Evolutionary conservation across 2,329 filamentous ascomycete genomes (phyloP).

Genomic region (Fusarium humuli): DNA sequence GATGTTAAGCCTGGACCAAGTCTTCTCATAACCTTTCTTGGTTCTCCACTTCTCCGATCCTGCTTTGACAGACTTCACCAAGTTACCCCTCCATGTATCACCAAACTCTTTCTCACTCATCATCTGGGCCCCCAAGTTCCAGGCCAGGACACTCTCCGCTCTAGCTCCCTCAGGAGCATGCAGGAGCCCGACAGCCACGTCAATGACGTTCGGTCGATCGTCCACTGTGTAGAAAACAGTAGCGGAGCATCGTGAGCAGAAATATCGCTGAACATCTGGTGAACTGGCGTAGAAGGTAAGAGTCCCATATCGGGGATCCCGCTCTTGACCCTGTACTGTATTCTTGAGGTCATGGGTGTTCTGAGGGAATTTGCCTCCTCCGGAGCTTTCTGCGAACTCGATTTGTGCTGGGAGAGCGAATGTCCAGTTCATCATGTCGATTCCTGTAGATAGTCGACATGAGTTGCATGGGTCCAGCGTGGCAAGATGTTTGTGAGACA

Average conservation of each 20-base stretch:
- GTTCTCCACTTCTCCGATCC: conserved; percentile 42
- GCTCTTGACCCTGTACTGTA: conserved; percentile 45
- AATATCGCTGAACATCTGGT: conserved; percentile 59
- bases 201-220: conserved; percentile 53
- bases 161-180: conserved; percentile 58
- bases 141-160: conserved; percentile 58
- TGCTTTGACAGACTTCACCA: conserved; percentile 21
- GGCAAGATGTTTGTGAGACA: conserved; percentile 54
- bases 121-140: conserved; percentile 51
- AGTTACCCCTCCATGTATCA: conserved; percentile 33
- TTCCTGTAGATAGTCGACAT: conserved; percentile 57
- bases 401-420: conserved; percentile 56
- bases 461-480: conserved; percentile 61
- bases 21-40: conserved; percentile 15
- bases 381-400: conserved; percentile 40
- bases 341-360: conserved; percentile 47
- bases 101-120: conserved; percentile 19
- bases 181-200: conserved; percentile 59
- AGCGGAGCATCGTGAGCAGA: conserved; percentile 61
- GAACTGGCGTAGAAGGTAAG: conserved; percentile 59
- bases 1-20: conserved; percentile 9
- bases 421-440: conserved; percentile 60
- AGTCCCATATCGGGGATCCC: conserved; percentile 56
- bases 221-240: conserved; percentile 59
- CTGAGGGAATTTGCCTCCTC: conserved; percentile 16